These are phyloP conservation scores for Arachnomyces sp. DNA, from an alignment of 2,329 filamentous ascomycete genomes.

Conservation along the genomic window DNA sequence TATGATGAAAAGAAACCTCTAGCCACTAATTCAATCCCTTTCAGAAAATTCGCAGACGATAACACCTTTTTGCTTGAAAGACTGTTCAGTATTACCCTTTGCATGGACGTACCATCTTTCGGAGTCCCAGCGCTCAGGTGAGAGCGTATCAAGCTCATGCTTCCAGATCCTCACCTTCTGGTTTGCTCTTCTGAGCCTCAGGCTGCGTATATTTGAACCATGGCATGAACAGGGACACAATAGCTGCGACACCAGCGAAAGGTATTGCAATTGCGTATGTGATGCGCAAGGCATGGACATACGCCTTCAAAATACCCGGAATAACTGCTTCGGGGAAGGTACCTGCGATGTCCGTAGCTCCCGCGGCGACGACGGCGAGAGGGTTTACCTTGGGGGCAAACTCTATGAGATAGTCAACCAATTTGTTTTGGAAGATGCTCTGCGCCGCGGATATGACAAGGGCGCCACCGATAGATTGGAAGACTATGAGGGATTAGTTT, in stretches of 20 bases:
- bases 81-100: too few species aligned
- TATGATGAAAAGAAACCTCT: too few species aligned
- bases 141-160: too few species aligned
- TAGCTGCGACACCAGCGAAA: constrained; percentile 10
- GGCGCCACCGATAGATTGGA: constrained; percentile 36
- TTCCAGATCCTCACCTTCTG: too few species aligned
- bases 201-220: too few species aligned
- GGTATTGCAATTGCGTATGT: constrained; percentile 15
- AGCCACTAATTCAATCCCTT: too few species aligned
- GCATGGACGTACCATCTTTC: too few species aligned
- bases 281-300: constrained; percentile 20
- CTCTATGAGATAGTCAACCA: constrained; percentile 5
- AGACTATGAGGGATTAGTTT: constrained; percentile 15
- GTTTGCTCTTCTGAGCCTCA: too few species aligned
- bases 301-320: constrained; percentile 18
- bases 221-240: not conserved
- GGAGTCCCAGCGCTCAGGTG: too few species aligned
- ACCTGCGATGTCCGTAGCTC: constrained; percentile 19
- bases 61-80: too few species aligned
- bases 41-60: too few species aligned
- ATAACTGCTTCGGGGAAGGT: constrained; percentile 16
- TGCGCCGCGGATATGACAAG: constrained; percentile 37
- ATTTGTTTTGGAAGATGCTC: constrained; percentile 24
- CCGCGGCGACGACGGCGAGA: constrained; percentile 15
- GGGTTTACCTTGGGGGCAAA: constrained; percentile 20